Base-by-base conservation (phyloP, 208 protist species). In the Trypanosoma brucei region DNA sequence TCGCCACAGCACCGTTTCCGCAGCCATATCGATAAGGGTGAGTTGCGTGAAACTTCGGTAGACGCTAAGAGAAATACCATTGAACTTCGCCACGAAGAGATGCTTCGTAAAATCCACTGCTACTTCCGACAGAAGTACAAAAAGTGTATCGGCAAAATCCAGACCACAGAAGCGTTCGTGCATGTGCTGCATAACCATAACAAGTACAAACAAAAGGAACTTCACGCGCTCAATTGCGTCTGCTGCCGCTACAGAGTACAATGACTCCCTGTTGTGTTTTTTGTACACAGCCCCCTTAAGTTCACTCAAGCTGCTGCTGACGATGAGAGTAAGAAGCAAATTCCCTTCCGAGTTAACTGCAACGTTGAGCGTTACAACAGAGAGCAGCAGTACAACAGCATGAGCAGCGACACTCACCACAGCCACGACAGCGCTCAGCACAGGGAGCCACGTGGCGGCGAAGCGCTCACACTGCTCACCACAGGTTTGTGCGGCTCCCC, bases 281-380 rank as follows among this genome's bases (percentile, higher is more conserved):
- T 97, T 97, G 59, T 97, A 98, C n/a, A 96, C 86, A 57, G 75
- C 82, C 30, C 84, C 78, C 67, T 98, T 98, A n/a, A 98, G 59
- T 66, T 98, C 93, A 3, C 87, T 76, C 62, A 97, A 94, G 70
- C 97, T 96, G 64, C 94, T 97, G 13, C 91, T 92, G 48, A 97
- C 68, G 35, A 98, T 80, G 31, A 98, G 72, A n/a, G 95, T 93
- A 6, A 98, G 54, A 8, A 98, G 62, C n/a, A 89, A 60, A 59
- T 86, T 83, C 52, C 81, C 89, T 38, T 96, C 75, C 46, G 91
- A 92, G 71, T 98, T 97, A 52, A 98, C 84, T 33, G 93, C 86
- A 1, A 98, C 93, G 66, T 97, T 97, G 4, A 98, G 75, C 44
- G 93, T 96, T 11, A 98, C 81, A 14, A 97, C 81, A 57, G 87